Evolutionary conservation across 1,139 yeast genomes (phyloP).

Genomic region (Saccharomyces hybrid): DNA sequence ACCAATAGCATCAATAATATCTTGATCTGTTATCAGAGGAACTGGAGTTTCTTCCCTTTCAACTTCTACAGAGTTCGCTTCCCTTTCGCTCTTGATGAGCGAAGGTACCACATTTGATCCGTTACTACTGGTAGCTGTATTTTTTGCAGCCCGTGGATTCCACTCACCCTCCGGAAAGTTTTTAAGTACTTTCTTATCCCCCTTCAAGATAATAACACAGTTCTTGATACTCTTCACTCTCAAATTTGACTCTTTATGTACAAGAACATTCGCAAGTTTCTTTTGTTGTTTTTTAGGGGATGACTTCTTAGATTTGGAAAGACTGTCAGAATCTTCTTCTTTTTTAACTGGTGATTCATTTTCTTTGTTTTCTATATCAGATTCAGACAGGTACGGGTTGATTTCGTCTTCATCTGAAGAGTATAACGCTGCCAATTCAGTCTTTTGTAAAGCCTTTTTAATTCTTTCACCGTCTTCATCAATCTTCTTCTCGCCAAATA

Average conservation of each 20-base stretch:
- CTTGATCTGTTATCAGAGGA: slow-evolving; percentile 52
- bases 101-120: slow-evolving; percentile 11
- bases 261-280: slow-evolving; percentile 3
- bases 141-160: slow-evolving; percentile 59
- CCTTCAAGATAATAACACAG: slow-evolving; percentile 62
- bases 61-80: slow-evolving; percentile 17
- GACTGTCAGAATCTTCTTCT: slow-evolving; percentile 38
- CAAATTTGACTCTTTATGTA: slow-evolving; percentile 33
- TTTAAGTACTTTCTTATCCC: slow-evolving; percentile 52
- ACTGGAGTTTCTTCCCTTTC: slow-evolving; percentile 23
- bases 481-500: slow-evolving; percentile 67
- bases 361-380: slow-evolving; percentile 58
- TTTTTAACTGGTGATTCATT: slow-evolving; percentile 41
- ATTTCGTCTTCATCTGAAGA: slow-evolving; percentile 72
- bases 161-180: slow-evolving; percentile 77
- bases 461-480: slow-evolving; percentile 89
- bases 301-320: slow-evolving; percentile 19
- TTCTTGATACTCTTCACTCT: slow-evolving; percentile 47
- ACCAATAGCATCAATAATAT: slow-evolving; percentile 56
- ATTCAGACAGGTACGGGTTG: slow-evolving; percentile 74
- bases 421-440: slow-evolving; percentile 84
- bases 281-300: slow-evolving; percentile 23
- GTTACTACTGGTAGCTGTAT: slow-evolving; percentile 14
- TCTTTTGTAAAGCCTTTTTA: slow-evolving; percentile 72
- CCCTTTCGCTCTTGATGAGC: slow-evolving; percentile 4